A percentile compares a stretch with the other conserved stretches of the same genome.
Evolutionary conservation across 257 asterid genomes (phyloP).

Genomic region (Cinchona pubescens): DNA sequence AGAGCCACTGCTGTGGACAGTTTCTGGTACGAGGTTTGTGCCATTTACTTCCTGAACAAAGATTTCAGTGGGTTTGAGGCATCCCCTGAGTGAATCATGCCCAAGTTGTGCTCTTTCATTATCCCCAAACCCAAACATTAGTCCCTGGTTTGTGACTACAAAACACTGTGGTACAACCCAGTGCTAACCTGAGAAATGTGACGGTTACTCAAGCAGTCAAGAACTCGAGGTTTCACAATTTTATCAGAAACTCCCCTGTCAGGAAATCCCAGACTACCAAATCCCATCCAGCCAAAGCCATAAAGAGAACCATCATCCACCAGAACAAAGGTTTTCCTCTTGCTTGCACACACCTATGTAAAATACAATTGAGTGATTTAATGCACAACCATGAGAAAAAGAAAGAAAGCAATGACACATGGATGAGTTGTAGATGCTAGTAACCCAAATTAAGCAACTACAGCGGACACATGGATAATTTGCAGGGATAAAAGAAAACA

Average conservation of each 20-base stretch:
- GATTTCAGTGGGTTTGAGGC: slow-evolving; percentile 68
- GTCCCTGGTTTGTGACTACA: slow-evolving; percentile 58
- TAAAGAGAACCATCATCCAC: slow-evolving; percentile 65
- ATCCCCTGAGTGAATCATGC: slow-evolving; percentile 57
- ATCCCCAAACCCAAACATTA: slow-evolving; percentile 70
- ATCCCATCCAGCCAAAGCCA: slow-evolving; percentile 87
- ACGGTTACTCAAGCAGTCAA: slow-evolving; percentile 56
- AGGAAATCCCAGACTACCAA: slow-evolving; percentile 79
- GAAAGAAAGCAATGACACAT: not conserved
- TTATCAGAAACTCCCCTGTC: slow-evolving; percentile 58
- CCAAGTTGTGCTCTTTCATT: slow-evolving; percentile 88
- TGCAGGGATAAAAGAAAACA: not conserved
- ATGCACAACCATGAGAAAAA: not conserved
- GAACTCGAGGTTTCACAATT: slow-evolving; percentile 50
- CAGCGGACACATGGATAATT: not conserved
- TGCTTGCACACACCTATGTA: slow-evolving; percentile 74
- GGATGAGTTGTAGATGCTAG: not conserved
- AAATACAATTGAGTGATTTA: not conserved
- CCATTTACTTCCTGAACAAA: slow-evolving; percentile 23
- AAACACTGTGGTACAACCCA: slow-evolving; percentile 76
- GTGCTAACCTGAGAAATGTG: slow-evolving; percentile 84
- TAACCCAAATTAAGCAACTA: not conserved
- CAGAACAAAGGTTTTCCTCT: slow-evolving; percentile 71
- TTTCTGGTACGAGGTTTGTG: not conserved
- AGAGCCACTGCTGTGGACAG: not conserved